Evolutionary conservation across 306 rosid species (phyloP).

Genomic region (Trichosanthes cucumerina): DNA sequence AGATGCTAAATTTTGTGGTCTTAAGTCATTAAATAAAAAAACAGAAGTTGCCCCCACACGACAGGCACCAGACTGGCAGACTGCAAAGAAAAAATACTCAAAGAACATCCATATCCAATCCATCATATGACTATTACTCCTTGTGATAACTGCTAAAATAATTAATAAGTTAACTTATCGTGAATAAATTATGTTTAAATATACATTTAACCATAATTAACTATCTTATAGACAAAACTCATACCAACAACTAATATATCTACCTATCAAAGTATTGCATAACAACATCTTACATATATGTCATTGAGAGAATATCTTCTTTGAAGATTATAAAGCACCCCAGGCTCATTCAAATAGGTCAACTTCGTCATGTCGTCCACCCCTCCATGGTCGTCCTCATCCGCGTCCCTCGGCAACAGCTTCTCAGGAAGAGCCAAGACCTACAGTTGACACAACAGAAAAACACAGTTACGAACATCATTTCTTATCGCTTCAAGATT

Average conservation of each 20-base stretch:
- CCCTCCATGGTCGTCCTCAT: constrained; percentile 93
- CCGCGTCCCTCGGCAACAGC: constrained; percentile 69
- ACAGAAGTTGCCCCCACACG: not conserved
- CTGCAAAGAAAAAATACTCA: not conserved
- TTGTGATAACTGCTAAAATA: not conserved
- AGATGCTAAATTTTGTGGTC: not conserved
- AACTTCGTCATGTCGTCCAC: constrained; percentile 89
- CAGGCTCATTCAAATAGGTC: constrained; percentile 91
- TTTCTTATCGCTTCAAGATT: not conserved
- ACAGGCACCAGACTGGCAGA: not conserved
- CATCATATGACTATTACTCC: not conserved
- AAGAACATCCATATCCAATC: not conserved
- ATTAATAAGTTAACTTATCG: not conserved
- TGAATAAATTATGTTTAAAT: not conserved
- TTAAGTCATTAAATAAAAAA: not conserved
- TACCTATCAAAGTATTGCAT: not conserved
- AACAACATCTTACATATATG: constrained; percentile 55
- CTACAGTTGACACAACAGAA: constrained; percentile 22
- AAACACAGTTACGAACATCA: not conserved
- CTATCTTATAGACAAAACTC: not conserved
- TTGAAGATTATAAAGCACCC: constrained; percentile 79
- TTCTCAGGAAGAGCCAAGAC: constrained; percentile 42
- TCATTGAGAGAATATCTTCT: constrained; percentile 93
- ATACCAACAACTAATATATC: not conserved
- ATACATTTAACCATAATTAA: not conserved